Conservation (phyloP, 2,329 filamentous ascomycete species). For the Pyrenochaeta sp. region DNA sequence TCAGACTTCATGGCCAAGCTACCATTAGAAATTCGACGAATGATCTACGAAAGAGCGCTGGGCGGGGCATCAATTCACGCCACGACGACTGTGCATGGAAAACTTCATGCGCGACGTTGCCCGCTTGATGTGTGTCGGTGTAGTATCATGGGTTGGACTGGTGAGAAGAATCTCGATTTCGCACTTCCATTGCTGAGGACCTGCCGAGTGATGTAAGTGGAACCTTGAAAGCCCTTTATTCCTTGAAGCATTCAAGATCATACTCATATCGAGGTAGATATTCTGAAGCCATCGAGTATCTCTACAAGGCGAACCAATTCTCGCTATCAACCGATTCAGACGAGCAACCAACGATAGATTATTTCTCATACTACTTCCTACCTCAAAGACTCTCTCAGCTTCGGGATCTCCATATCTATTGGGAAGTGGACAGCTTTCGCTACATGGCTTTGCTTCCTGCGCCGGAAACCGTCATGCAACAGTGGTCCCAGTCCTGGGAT, state of each 20-base stretch:
- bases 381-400: conserved; percentile 28
- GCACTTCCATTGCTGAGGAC: conserved; percentile 21
- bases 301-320: conserved; percentile 29
- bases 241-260: too few species aligned
- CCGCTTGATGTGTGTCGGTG: conserved; percentile 1
- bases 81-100: conserved; percentile 12
- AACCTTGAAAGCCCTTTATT: too few species aligned
- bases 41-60: conserved; percentile 24
- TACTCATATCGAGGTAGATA: conserved; percentile 27
- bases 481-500: conserved; percentile 26
- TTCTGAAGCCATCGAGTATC: conserved; percentile 29
- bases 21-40: conserved; percentile 28
- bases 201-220: conserved; percentile 30
- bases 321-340: conserved; percentile 19
- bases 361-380: conserved; percentile 25
- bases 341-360: conserved; percentile 18
- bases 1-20: conserved; percentile 27
- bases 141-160: not conserved
- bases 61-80: conserved; percentile 19
- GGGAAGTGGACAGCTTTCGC: conserved; percentile 18
- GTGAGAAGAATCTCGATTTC: conserved; percentile 5
- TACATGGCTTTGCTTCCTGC: conserved; percentile 8
- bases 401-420: conserved; percentile 21
- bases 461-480: conserved; percentile 2
- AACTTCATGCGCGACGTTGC: conserved; percentile 15